Evolutionary conservation across 2,329 filamentous ascomycete genomes (phyloP).

Genomic region (Akanthomyces muscarius): DNA sequence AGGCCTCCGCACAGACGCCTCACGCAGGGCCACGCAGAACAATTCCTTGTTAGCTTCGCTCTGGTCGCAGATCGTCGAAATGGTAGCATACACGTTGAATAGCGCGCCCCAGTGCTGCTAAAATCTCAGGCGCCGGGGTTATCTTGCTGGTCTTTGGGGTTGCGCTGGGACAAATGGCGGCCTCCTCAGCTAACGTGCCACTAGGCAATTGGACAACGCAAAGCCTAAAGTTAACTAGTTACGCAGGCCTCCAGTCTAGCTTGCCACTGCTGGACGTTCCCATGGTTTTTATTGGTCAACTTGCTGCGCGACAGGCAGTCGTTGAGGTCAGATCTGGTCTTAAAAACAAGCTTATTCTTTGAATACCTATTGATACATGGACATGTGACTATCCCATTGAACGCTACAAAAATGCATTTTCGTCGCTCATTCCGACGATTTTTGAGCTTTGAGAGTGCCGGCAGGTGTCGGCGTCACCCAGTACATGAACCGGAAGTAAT

Average conservation of each 20-base stretch:
- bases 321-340: too few relatives aligned
- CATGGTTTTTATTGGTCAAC: not conserved
- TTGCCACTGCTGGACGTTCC: not conserved
- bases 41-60: not conserved
- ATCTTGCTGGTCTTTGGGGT: not conserved
- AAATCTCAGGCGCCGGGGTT: not conserved
- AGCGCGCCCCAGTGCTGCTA: not conserved
- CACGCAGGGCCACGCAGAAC: not conserved
- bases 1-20: slow-evolving; percentile 12
- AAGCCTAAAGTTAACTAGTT: not conserved
- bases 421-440: not conserved
- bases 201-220: not conserved
- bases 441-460: not conserved
- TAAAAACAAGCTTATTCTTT: too few relatives aligned
- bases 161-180: not conserved
- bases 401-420: not conserved
- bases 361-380: too few relatives aligned
- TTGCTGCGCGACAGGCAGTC: too few relatives aligned
- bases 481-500: slow-evolving; percentile 21
- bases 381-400: not conserved
- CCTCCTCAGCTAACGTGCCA: not conserved
- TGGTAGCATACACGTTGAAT: not conserved
- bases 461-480: slow-evolving; percentile 1
- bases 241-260: not conserved
- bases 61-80: not conserved